Evolutionary conservation across 2,329 filamentous ascomycete genomes (phyloP), one percentile per base, ranked within the genome.

Genomic region (Stromatinia cepivora): DNA sequence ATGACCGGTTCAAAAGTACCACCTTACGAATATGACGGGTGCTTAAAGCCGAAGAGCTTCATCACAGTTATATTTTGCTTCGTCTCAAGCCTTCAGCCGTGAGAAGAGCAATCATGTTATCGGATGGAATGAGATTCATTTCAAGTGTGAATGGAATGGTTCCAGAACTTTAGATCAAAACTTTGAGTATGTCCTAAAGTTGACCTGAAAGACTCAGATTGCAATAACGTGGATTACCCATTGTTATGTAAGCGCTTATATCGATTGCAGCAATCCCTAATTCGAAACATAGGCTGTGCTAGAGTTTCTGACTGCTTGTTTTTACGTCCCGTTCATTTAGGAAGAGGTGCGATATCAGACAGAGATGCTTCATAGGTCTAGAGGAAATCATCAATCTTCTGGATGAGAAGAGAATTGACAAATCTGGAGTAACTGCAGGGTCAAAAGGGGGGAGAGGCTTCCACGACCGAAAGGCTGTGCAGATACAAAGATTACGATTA

Each of bases 401-500:
- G 42, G 20, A n/a, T n/a, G 58, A 61, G 58, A 61, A 48, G 58
- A 22, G 11, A 56, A 56, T 28, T 13, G 57, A 8, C 39, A 59
- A 20, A 56, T 5, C 13, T 36, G 39, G 39, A 52, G 50, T 28
- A 13, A 58, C 34, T 58, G 34, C 56, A 42, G 34, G 59, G 22
- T 25, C 28, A 64, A 39, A 39, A 39, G 46, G 28, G 28, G 63
- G 45, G 31, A n/a, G 28, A 48, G 34, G 58, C 45, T 67, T 64
- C 25, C 42, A 67, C 53, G 31, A 50, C 42, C 17, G 42, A 45
- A 46, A 58, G 64, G 64, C 64, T 67, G 64, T 67, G 64, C 64
- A 67, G 58, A 48, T 67, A 57, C 64, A 25, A 25, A 67, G 42
- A 67, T 67, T 67, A 42, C 64, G 53, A 59, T 39, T 59, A 31